These are phyloP conservation scores for Viola odorata DNA, from an alignment of 345 rosid genomes.

Conservation along the genomic window DNA sequence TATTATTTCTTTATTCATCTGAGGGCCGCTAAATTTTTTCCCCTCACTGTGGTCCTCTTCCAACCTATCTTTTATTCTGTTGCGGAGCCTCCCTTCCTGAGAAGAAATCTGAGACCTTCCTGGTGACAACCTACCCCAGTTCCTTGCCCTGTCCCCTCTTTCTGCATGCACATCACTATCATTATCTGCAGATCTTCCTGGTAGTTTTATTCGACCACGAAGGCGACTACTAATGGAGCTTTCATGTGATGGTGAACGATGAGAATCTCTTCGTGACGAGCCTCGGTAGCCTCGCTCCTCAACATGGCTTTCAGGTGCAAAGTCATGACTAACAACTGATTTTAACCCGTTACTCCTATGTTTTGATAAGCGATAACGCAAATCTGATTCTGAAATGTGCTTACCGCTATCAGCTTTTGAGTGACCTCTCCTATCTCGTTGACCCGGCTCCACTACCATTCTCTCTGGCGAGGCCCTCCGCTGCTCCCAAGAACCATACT, in stretches of 20 bases:
- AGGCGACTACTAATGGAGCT: conserved; percentile 54
- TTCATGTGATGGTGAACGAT: conserved; percentile 30
- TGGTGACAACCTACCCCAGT: conserved; percentile 40
- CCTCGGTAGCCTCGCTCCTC: conserved; percentile 39
- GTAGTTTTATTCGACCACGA: conserved; percentile 80
- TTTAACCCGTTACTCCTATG: conserved; percentile 56
- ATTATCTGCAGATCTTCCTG: conserved; percentile 35
- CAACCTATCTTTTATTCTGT: conserved; percentile 52
- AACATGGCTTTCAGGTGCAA: conserved; percentile 33
- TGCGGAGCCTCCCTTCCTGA: conserved; percentile 49
- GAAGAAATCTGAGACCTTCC: conserved; percentile 29
- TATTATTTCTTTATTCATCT: conserved; percentile 43
- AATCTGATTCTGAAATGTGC: conserved; percentile 45
- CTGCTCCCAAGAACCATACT: conserved; percentile 49
- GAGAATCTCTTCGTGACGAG: conserved; percentile 42
- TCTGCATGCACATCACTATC: conserved; percentile 35
- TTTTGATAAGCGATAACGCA: conserved; percentile 65
- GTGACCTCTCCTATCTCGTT: conserved; percentile 45
- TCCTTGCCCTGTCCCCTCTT: conserved; percentile 54
- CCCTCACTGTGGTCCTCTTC: conserved; percentile 42
- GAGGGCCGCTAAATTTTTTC: conserved; percentile 32
- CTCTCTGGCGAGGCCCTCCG: conserved; percentile 50
- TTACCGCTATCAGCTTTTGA: conserved; percentile 46
- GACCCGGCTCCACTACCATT: conserved; percentile 29
- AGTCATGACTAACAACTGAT: conserved; percentile 58